Conservation (phyloP, 2,329 filamentous ascomycete species). For the Calonectria pteridis region DNA sequence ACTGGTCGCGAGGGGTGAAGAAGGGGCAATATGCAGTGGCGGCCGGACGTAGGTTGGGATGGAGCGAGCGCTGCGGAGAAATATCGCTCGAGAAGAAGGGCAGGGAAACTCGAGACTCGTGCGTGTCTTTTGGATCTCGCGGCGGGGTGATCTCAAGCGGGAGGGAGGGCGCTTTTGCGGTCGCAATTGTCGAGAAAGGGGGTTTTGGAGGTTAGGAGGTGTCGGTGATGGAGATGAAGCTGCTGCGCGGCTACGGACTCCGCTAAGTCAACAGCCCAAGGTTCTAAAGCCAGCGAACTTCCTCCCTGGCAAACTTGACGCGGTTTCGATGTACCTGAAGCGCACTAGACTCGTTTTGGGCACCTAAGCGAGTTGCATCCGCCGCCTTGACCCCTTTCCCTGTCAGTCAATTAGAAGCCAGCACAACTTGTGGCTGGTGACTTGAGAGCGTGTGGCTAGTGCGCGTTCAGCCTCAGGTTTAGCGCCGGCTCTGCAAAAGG, state of each 20-base stretch:
- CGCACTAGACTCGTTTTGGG: constrained; percentile 39
- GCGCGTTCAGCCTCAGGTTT: constrained; percentile 33
- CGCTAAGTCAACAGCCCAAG: constrained; percentile 33
- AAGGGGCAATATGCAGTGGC: constrained; percentile 9
- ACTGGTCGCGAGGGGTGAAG: constrained; percentile 34
- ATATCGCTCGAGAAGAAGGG: constrained; percentile 3
- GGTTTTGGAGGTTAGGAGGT: constrained; percentile 40
- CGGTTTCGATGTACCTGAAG: constrained; percentile 42
- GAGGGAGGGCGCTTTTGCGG: constrained; percentile 29
- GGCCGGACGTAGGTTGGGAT: constrained; percentile 11
- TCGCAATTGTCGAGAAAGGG: constrained; percentile 41
- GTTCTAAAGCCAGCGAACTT: constrained; percentile 16
- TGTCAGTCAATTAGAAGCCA: neutral
- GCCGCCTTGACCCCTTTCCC: constrained; percentile 31
- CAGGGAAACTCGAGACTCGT: neutral
- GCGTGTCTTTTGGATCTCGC: neutral
- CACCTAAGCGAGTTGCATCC: constrained; percentile 29
- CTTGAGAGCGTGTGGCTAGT: constrained; percentile 24
- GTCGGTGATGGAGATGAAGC: constrained; percentile 40
- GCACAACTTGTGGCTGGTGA: constrained; percentile 25
- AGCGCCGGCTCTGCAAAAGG: constrained; percentile 7
- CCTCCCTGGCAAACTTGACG: constrained; percentile 28
- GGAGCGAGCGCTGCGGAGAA: neutral
- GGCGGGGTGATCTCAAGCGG: constrained; percentile 24
- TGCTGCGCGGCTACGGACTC: constrained; percentile 37